Conservation (phyloP, 2,329 filamentous ascomycete genomes). For the Clonostachys rosea region DNA sequence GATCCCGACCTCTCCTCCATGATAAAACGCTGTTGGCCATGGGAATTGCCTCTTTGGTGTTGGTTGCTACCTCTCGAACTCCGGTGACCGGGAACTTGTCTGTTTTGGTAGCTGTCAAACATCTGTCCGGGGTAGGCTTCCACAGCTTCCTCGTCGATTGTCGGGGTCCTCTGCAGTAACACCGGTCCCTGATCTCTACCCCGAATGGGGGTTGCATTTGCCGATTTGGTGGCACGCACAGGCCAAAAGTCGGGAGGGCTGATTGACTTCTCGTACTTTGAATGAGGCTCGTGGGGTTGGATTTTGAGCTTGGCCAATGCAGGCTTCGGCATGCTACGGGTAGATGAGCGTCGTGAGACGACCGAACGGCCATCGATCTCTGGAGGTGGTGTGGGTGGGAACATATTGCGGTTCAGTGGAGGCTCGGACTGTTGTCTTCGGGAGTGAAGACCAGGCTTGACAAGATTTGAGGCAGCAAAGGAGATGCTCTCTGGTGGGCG, state of each 20-base stretch:
- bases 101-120: constrained; percentile 54
- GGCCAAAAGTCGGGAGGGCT: constrained; percentile 35
- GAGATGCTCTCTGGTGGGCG: constrained; percentile 80
- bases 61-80: constrained; percentile 21
- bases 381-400: constrained; percentile 97
- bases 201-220: constrained; percentile 38
- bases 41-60: constrained; percentile 14
- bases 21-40: constrained; percentile 56
- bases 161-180: constrained; percentile 17
- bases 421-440: constrained; percentile 84
- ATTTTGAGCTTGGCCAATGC: constrained; percentile 61
- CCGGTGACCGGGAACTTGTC: constrained; percentile 8
- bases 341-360: constrained; percentile 56
- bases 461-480: constrained; percentile 87
- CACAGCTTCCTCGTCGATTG: constrained; percentile 42
- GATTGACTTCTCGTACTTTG: constrained; percentile 47
- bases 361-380: constrained; percentile 39
- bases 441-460: constrained; percentile 78
- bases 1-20: constrained; percentile 80
- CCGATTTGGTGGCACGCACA: constrained; percentile 32
- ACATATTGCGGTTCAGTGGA: constrained; percentile 72
- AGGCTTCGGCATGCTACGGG: constrained; percentile 56
- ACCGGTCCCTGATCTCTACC: constrained; percentile 28
- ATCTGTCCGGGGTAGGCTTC: constrained; percentile 65
- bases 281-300: constrained; percentile 46